These are phyloP conservation scores for Rugonectria rugulosa DNA, from an alignment of 2,329 filamentous ascomycete genomes.

Conservation along the genomic window DNA sequence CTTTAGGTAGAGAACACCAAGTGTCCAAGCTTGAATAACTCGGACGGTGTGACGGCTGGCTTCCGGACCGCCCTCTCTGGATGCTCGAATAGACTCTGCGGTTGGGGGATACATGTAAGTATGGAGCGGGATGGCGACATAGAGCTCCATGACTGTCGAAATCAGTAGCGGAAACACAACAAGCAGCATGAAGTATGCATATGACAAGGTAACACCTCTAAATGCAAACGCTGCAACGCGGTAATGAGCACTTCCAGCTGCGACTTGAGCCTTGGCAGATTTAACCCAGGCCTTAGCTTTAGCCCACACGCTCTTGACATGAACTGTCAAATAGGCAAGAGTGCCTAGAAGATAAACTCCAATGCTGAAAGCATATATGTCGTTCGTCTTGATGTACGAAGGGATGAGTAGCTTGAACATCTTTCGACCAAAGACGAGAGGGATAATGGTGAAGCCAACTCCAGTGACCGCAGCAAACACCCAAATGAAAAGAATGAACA, in stretches of 20 bases:
- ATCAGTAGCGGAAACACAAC: conserved; percentile 84
- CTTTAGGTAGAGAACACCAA: conserved; percentile 90
- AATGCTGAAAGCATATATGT: conserved; percentile 94
- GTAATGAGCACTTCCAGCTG: conserved; percentile 29
- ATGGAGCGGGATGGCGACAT: conserved; percentile 85
- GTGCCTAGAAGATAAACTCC: conserved; percentile 84
- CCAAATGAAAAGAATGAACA: conserved; percentile 93
- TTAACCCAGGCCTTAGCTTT: conserved; percentile 43
- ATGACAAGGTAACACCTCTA: conserved; percentile 62
- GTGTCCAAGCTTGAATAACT: conserved; percentile 91
- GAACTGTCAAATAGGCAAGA: conserved; percentile 66
- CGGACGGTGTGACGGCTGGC: conserved; percentile 73
- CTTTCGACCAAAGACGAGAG: conserved; percentile 82
- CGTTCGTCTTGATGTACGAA: conserved; percentile 78
- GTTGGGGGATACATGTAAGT: conserved; percentile 69
- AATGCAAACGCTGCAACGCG: conserved; percentile 39
- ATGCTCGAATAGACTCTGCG: conserved; percentile 39
- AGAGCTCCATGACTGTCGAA: conserved; percentile 84
- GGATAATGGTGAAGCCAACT: conserved; percentile 83
- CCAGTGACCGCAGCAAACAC: conserved; percentile 89
- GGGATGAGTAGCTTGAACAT: conserved; percentile 80
- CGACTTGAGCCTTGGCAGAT: conserved; percentile 32
- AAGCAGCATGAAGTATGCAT: conserved; percentile 77
- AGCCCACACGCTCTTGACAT: conserved; percentile 51
- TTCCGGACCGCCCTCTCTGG: conserved; percentile 33